Conservation (phyloP, 2,329 filamentous ascomycete genomes). For the Chaetothyriales sp. region DNA sequence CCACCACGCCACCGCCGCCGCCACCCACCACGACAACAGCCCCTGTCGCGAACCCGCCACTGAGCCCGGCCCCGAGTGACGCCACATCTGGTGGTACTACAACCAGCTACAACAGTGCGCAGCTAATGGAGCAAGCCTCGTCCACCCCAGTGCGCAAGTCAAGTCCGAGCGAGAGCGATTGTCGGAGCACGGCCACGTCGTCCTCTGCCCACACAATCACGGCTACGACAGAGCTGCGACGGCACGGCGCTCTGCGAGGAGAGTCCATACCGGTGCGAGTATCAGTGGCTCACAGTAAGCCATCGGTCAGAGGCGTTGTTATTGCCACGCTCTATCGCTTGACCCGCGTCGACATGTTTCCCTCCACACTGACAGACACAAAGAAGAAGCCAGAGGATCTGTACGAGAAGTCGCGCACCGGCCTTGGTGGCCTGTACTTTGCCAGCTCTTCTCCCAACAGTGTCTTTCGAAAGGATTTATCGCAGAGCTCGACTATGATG, state of each 20-base stretch:
- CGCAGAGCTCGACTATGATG: constrained; percentile 74
- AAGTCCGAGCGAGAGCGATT: constrained; percentile 30
- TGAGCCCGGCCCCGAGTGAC: constrained; percentile 46
- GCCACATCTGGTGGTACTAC: constrained; percentile 57
- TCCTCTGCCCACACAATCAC: constrained; percentile 66
- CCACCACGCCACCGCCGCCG: constrained; percentile 18
- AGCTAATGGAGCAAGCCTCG: constrained; percentile 34
- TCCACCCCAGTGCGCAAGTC: constrained; percentile 13
- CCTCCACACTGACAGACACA: constrained; percentile 42
- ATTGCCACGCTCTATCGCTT: constrained; percentile 87
- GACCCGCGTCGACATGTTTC: constrained; percentile 72
- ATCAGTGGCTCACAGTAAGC: constrained; percentile 72
- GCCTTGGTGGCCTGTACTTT: constrained; percentile 70
- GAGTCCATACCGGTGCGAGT: constrained; percentile 70
- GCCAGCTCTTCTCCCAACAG: constrained; percentile 76
- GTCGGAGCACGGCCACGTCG: constrained; percentile 35
- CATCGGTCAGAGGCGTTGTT: constrained; percentile 69
- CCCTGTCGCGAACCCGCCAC: constrained; percentile 25
- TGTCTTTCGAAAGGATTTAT: constrained; percentile 88
- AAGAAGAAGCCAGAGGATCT: constrained; percentile 65
- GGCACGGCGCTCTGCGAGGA: constrained; percentile 71
- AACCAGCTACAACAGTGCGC: constrained; percentile 44
- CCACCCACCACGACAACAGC: constrained; percentile 4
- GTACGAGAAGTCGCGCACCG: constrained; percentile 74
- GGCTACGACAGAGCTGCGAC: constrained; percentile 66